Conservation (phyloP, 345 rosid genomes). For the Eucalyptus erythrocorys region DNA sequence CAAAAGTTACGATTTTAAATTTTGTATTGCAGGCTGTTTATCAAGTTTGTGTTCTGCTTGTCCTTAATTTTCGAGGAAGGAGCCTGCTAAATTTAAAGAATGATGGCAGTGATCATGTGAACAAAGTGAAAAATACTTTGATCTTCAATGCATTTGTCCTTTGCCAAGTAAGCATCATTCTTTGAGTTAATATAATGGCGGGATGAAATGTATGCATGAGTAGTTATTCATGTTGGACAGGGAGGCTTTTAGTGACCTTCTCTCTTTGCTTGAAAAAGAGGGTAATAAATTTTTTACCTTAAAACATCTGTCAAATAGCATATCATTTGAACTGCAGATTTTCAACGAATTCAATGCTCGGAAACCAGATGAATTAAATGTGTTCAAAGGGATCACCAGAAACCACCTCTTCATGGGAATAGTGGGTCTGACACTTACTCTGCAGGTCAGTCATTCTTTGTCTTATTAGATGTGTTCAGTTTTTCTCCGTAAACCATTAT, state of each 20-base stretch:
- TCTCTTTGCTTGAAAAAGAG: background rate
- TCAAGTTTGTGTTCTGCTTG: slow-evolving; percentile 69
- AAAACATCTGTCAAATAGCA: background rate
- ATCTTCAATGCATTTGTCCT: slow-evolving; percentile 94
- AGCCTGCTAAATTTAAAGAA: slow-evolving; percentile 37
- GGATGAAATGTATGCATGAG: background rate
- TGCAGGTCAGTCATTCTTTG: slow-evolving; percentile 42
- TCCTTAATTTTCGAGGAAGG: slow-evolving; percentile 62
- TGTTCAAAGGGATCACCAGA: slow-evolving; percentile 66
- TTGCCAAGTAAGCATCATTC: slow-evolving; percentile 55
- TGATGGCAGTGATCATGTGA: slow-evolving; percentile 13
- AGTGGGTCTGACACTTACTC: slow-evolving; percentile 51
- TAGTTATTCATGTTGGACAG: background rate
- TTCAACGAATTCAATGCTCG: slow-evolving; percentile 98
- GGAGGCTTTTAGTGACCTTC: background rate
- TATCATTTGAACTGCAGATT: slow-evolving; percentile 35
- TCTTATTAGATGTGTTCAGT: background rate
- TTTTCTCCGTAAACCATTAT: background rate
- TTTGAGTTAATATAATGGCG: background rate
- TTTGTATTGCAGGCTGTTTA: slow-evolving; percentile 50
- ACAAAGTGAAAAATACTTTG: slow-evolving; percentile 65
- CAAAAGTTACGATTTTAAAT: background rate
- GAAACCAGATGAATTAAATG: slow-evolving; percentile 83
- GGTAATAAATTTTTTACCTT: background rate
- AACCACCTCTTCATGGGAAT: slow-evolving; percentile 75